Evolutionary conservation across 2,329 filamentous ascomycete genomes (phyloP).

Genomic region (Blastomyces gilchristii): DNA sequence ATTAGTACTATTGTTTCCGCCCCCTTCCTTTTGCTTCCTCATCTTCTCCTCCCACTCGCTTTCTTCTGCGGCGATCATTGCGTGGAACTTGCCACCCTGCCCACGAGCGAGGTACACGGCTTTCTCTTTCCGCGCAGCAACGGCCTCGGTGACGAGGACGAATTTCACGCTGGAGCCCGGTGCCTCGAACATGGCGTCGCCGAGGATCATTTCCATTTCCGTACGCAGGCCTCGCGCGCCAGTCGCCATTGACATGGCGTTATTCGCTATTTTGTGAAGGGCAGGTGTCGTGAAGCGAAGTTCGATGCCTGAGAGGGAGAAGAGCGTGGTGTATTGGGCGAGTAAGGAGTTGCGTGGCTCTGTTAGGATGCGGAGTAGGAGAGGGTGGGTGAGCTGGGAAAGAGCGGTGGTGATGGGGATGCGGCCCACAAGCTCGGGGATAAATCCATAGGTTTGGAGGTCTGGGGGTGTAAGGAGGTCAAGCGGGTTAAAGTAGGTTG

Average conservation of each 20-base stretch:
- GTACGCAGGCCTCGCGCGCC: conserved; percentile 71
- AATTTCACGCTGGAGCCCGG: conserved; percentile 57
- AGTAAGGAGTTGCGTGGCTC: conserved; percentile 84
- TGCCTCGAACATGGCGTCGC: conserved; percentile 72
- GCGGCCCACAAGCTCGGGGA: conserved; percentile 90
- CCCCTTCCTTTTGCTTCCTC: conserved; percentile 25
- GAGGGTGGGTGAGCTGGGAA: conserved; percentile 56
- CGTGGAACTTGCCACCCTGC: conserved; percentile 42
- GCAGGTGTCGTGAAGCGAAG: conserved; percentile 75
- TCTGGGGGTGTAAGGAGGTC: conserved; percentile 67
- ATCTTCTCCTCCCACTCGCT: conserved; percentile 39
- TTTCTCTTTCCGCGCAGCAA: conserved; percentile 52
- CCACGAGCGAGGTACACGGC: conserved; percentile 44
- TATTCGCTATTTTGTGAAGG: conserved; percentile 69
- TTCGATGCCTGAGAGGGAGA: conserved; percentile 65
- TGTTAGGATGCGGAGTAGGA: conserved; percentile 76
- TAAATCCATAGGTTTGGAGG: conserved; percentile 78
- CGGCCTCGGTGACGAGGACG: conserved; percentile 61
- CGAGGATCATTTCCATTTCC: conserved; percentile 67
- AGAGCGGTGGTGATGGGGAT: conserved; percentile 84
- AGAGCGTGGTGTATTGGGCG: conserved; percentile 79
- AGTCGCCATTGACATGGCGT: conserved; percentile 58
- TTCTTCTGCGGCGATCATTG: conserved; percentile 42
- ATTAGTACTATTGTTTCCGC: conserved; percentile 14
- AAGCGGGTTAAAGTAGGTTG: conserved; percentile 48